A percentile compares a stretch with the other conserved stretches of the same genome.
phyloP scores from a whole-genome alignment of 306 rosid species.

The Corylus avellana region DNA sequence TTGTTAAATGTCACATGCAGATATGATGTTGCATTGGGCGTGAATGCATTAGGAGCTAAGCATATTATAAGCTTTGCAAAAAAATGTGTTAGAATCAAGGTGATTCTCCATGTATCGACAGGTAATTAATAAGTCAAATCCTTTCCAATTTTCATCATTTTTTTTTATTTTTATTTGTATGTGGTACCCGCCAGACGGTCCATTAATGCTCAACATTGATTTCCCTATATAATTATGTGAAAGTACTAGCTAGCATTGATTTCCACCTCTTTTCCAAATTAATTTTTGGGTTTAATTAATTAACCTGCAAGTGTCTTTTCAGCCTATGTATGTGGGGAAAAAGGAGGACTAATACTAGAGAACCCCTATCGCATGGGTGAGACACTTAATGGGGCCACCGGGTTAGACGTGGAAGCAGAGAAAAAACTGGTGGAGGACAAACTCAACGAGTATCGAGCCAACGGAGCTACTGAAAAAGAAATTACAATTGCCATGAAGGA shows the following conservation, averaged over 20 bases:
- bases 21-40: conserved; percentile 59
- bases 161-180: no score
- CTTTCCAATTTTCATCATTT: not conserved
- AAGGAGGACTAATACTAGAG: conserved; percentile 61
- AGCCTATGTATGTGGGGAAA: conserved; percentile 87
- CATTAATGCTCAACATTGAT: no score
- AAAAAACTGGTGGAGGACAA: conserved; percentile 32
- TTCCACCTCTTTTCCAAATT: not conserved
- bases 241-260: no score
- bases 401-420: conserved; percentile 60
- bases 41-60: conserved; percentile 70
- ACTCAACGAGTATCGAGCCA: conserved; percentile 37
- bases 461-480: conserved; percentile 43
- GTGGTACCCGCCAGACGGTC: no score
- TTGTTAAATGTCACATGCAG: conserved; percentile 25
- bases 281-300: not conserved
- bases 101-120: conserved; percentile 75
- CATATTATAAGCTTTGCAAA: conserved; percentile 64
- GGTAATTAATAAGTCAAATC: conserved; percentile 35
- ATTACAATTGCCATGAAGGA: conserved; percentile 66
- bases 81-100: conserved; percentile 48
- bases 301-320: not conserved
- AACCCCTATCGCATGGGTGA: conserved; percentile 55
- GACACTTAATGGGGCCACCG: conserved; percentile 58
- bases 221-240: no score